Base-by-base conservation (phyloP, 2,329 filamentous ascomycete species). In the Colletotrichum sp. region DNA sequence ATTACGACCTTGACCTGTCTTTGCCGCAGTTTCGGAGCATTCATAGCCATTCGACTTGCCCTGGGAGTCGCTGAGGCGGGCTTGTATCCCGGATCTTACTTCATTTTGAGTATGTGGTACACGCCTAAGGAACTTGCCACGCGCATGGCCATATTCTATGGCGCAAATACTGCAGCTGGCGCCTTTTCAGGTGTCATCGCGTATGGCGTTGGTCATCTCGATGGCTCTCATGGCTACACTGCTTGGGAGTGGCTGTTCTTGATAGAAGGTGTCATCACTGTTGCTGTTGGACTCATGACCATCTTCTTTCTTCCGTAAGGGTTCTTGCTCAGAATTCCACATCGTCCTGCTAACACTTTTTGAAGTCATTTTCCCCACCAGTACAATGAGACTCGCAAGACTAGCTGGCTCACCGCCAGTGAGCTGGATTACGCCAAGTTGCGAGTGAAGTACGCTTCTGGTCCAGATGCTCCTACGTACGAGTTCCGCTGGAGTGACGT, bases 401-500 rank as follows among this genome's bases (percentile, higher is more conserved):
- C 44, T 8, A 52, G 10, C 44, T 52, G 44, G 44, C 44, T 52
- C 1, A 52, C n/a, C 44, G 1, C 44, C n/a, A 52, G 0, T 52
- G 44, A 52, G n/a, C 44, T 52, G n/a, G 44, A 52, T 13, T 52
- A 52, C 44, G 44, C 44, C 2, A 52, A 52, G 44, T 52, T 52
- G 44, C 44, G 44, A 8, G 44, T 52, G n/a, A 52, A 52, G 44
- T 52, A 52, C 3, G 44, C 44, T 13, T 62, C 62, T 71, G 59
- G 59, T 72, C 44, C 78, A 71, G 3, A 73, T 5, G 59, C 59
- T 1, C 71, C 36, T 76, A 79, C 59, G n/a, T 62, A 62, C 30
- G 59, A 32, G n/a, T 80, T 80, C 74, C 77, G 76, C 21, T 79
- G 78, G 78, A 70, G 66, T 66, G 77, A 71, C 49, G 69, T 79